Evolutionary conservation across 1,284 basidiomycete genomes (phyloP), one percentile per base, ranked within the genome.

Genomic region (Anthracocystis panici-leucophaei): DNA sequence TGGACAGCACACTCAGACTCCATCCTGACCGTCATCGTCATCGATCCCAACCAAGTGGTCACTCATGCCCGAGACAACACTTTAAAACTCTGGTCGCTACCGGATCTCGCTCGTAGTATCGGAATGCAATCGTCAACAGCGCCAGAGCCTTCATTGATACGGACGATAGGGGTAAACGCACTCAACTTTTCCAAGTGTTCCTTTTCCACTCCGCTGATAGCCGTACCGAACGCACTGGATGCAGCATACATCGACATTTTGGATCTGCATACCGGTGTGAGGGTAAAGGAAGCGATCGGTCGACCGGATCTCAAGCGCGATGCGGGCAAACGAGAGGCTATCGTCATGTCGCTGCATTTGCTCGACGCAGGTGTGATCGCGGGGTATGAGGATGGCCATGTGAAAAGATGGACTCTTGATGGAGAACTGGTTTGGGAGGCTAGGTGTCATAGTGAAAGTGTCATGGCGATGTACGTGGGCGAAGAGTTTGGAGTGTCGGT

Each of bases 41-140:
- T 90, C 7, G 10, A n/a, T 89, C 87, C 86, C 10, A 85, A 87
- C 0, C 85, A 85, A 18, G 84, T 94, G 57, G 87, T 95, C 75
- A 95, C 93, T 92, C 95, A 95, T 82, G 92, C 91, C 16, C 87
- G 94, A 65, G 94, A 96, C 83, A 93, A 95, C 84, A 92, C 92
- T 79, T 83, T 93, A 33, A 90, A 92, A 75, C 87, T 92, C 5
- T 91, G 91, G 91, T 48, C 16, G 7, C 56, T 60, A 10, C 57
- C 56, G 7, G 3, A 9, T 14, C 14, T 48, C 1, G 18, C 41
- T 10, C 42, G 29, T 1, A 21, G 25, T 0, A 9, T 64, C 1
- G 57, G 60, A 61, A 23, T 12, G 1, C 35, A 16, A 16, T 16
- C 12, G 35, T 35, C 31, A 8, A 44, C 27, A 49, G n/a, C 48